These are phyloP conservation scores for Ophiostoma sp. DNA, from an alignment of 2,329 filamentous ascomycete genomes.

Conservation along the genomic window DNA sequence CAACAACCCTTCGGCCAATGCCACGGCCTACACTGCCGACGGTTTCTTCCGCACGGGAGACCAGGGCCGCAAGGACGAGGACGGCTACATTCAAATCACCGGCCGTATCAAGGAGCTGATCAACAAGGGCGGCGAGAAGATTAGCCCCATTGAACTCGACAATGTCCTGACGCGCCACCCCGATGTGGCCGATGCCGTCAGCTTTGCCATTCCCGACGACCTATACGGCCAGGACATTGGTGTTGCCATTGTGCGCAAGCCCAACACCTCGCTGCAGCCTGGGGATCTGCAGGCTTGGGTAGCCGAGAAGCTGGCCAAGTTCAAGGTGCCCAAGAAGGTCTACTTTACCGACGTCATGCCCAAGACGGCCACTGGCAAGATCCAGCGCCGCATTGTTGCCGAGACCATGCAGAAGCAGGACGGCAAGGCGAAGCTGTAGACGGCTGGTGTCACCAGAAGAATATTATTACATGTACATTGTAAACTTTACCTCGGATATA, in stretches of 20 bases:
- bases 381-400: constrained; percentile 82
- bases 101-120: constrained; percentile 93
- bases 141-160: constrained; percentile 83
- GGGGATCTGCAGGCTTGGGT: constrained; percentile 69
- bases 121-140: constrained; percentile 88
- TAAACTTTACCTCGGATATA: not conserved
- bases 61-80: constrained; percentile 75
- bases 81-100: constrained; percentile 82
- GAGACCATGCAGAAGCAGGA: constrained; percentile 78
- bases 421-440: constrained; percentile 55
- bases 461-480: not conserved
- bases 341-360: constrained; percentile 84
- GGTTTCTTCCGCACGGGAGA: constrained; percentile 88
- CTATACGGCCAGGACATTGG: constrained; percentile 82
- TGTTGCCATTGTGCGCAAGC: constrained; percentile 73
- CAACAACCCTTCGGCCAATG: constrained; percentile 78
- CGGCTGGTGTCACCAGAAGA: not conserved
- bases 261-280: constrained; percentile 55
- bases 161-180: constrained; percentile 76
- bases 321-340: constrained; percentile 83
- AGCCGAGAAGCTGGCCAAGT: constrained; percentile 70
- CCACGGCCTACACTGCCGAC: constrained; percentile 68
- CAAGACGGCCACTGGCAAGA: constrained; percentile 90
- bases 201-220: constrained; percentile 79
- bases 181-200: constrained; percentile 74